phyloP scores from a whole-genome alignment of 1,139 yeast species.

The Saccharomycopsis crataegensis region DNA sequence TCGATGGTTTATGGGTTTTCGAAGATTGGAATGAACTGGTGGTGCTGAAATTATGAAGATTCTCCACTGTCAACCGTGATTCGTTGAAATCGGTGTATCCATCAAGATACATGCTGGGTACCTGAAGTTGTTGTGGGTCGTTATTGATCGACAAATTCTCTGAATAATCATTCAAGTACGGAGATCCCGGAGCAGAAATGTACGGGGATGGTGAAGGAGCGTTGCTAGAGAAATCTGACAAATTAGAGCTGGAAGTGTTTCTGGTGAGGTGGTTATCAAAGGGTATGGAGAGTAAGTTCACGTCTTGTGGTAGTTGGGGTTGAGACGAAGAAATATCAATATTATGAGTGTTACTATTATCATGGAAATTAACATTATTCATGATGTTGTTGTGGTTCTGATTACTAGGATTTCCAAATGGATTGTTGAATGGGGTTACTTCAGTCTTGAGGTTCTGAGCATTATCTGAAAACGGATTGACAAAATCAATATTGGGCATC shows the following conservation, averaged over 20 bases:
- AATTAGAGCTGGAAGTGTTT: slow-evolving; percentile 10
- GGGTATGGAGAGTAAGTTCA: not conserved
- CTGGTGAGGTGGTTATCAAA: slow-evolving; percentile 1
- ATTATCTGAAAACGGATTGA: slow-evolving; percentile 8
- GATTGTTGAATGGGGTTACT: not conserved
- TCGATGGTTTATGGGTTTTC: not conserved
- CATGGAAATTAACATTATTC: not conserved
- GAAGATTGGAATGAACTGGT: not conserved
- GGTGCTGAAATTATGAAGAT: slow-evolving; percentile 2
- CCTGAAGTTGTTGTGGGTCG: not conserved
- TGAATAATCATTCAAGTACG: slow-evolving; percentile 11
- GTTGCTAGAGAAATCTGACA: slow-evolving; percentile 14
- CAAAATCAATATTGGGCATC: slow-evolving; percentile 7
- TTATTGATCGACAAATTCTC: slow-evolving; percentile 6
- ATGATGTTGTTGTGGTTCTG: not conserved
- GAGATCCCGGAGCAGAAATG: slow-evolving; percentile 11
- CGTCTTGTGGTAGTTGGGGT: not conserved
- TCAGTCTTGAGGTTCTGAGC: not conserved
- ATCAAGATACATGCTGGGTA: slow-evolving; percentile 3
- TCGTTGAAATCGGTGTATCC: not conserved
- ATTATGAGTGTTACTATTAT: not conserved
- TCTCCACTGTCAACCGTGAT: slow-evolving; percentile 7
- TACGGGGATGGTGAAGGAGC: slow-evolving; percentile 14
- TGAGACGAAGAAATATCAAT: not conserved
- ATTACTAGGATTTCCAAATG: not conserved